phyloP scores from a whole-genome alignment of 306 rosid genomes.

The Aeschynomene evenia region DNA sequence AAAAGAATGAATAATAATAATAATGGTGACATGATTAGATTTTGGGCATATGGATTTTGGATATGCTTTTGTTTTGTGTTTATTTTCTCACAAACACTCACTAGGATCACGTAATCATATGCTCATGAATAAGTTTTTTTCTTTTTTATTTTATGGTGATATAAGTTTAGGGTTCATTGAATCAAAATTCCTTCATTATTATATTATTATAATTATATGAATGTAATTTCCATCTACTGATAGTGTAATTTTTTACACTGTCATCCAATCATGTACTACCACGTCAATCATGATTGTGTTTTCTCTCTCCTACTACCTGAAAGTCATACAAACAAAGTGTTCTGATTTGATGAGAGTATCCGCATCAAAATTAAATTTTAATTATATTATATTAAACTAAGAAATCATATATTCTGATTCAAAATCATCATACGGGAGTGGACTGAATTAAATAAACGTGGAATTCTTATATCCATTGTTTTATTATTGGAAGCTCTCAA shows the following conservation, averaged over 20 bases:
- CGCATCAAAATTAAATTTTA: too few species aligned
- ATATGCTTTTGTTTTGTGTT: not conserved
- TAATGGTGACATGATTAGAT: slow-evolving; percentile 2
- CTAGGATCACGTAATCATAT: not conserved
- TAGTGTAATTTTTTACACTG: too few species aligned
- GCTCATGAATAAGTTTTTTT: too few species aligned
- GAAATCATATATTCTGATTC: not conserved
- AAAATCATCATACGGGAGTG: not conserved
- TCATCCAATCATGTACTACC: too few species aligned
- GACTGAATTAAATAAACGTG: not conserved
- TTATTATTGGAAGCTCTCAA: slow-evolving; percentile 8
- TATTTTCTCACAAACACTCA: not conserved
- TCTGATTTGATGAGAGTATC: too few species aligned
- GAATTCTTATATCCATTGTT: not conserved
- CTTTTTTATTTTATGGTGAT: too few species aligned
- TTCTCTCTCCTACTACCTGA: too few species aligned
- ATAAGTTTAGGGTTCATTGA: not conserved
- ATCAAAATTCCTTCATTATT: not conserved
- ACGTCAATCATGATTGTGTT: too few species aligned
- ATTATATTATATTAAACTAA: too few species aligned
- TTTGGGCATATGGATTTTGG: not conserved
- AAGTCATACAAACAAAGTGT: too few species aligned
- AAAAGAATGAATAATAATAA: not conserved
- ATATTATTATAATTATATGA: too few species aligned
- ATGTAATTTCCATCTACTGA: too few species aligned